phyloP scores from a whole-genome alignment of 2,329 filamentous ascomycete species.

The Colletotrichum viniferum region DNA sequence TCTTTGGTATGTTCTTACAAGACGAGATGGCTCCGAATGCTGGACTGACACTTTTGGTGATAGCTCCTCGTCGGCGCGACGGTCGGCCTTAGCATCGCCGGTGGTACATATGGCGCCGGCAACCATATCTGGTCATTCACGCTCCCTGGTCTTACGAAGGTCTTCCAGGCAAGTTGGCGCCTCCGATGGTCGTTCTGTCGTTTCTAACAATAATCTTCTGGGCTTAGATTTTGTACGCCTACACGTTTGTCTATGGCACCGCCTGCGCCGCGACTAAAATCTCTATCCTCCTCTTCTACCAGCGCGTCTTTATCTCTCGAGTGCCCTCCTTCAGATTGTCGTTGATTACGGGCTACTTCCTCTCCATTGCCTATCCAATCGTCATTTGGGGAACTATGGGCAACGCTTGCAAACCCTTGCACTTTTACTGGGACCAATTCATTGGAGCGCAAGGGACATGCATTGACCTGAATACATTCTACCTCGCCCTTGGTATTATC shows the following conservation, averaged over 20 bases:
- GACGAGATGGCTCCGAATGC: too few species aligned
- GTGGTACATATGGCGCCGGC: not conserved
- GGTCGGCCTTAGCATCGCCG: slow-evolving; percentile 2
- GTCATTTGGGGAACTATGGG: slow-evolving; percentile 19
- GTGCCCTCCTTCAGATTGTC: not conserved
- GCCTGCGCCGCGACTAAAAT: slow-evolving; percentile 21
- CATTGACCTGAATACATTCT: slow-evolving; percentile 8
- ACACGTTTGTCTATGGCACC: slow-evolving; percentile 20
- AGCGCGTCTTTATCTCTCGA: slow-evolving; percentile 8
- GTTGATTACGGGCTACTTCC: not conserved
- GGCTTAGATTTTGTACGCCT: slow-evolving; percentile 11
- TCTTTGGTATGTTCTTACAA: not conserved
- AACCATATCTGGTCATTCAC: slow-evolving; percentile 8
- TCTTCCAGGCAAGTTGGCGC: not conserved
- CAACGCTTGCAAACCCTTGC: slow-evolving; percentile 5
- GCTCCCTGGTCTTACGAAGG: not conserved
- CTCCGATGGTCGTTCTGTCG: too few species aligned
- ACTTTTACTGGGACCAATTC: slow-evolving; percentile 22
- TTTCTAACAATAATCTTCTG: not conserved
- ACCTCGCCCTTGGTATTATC: slow-evolving; percentile 11
- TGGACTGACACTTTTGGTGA: not conserved
- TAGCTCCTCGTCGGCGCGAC: slow-evolving; percentile 4
- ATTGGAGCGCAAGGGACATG: not conserved
- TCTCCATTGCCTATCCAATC: slow-evolving; percentile 5
- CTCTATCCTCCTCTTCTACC: slow-evolving; percentile 22